Evolutionary conservation across 306 rosid species (phyloP), one percentile per base, ranked within the genome.

Genomic region (Acacia crassicarpa): DNA sequence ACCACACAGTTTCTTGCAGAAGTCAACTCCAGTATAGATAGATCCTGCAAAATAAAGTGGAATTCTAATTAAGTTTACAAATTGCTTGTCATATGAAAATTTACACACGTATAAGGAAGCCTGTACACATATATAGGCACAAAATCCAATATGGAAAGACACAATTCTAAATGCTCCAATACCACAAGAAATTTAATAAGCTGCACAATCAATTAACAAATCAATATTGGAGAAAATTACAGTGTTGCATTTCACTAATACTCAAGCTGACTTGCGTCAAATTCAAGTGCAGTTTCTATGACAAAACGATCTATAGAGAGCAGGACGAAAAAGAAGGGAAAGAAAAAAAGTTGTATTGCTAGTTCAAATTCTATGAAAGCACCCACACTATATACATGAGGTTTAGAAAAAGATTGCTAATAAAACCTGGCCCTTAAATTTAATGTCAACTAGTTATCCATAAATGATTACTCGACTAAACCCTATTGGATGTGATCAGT

Each of bases 1-100:
- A 80, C 98, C 99, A 68, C 99, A 95, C 66, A 95, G 84, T 82
- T 95, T 95, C 86, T 95, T 93, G 91, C 99, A 95, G 90, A 95
- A 95, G 77, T 95, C 99, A 85, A 95, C 99, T 59, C 98, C 99
- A 38, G 98, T 89, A 79, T 93, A 95, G 80, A 89, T 89, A 54
- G 97, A 95, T 80, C 84, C 99, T 95, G 95, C 40, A 71, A 90
- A 27, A 78, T 51, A 66, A 74, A 40, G 46, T n/a, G 45, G 54
- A 75, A 56, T 17, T 23, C 25, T 22, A 38, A 38, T 38, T 38
- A 35, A 40, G 2, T 22, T 23, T 22, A 41, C 23, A 40, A 23
- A 40, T 14, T 59, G 38, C 40, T 27, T 62, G 40, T 27, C 20
- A 62, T 27, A 27, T 62, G 68, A 25, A 61, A 62, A 62, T 62